Base-by-base conservation (phyloP, 495 filamentous ascomycete genomes). In the Penicillium bialowiezense region DNA sequence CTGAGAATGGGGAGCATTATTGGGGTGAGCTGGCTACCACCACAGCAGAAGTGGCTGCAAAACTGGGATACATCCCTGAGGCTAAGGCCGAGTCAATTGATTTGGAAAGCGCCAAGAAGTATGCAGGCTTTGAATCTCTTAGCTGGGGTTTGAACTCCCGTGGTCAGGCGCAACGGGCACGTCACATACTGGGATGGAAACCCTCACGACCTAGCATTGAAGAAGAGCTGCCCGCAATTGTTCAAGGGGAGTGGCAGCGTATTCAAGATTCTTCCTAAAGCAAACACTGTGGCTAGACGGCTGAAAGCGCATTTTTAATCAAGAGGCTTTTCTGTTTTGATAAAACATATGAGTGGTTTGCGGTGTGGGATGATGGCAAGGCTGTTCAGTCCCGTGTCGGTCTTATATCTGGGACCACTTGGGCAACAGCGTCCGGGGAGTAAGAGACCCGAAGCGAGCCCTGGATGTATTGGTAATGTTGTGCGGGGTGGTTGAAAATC, bases 1-100 rank as follows among this genome's bases (percentile, higher is more conserved):
- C 76, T 20, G 83, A 88, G 66, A 84, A 83, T 52, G 87, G 82
- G 6, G 71, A 83, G 57, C 82, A 86, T 58, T 63, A 66, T 37
- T 92, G 86, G 87, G 82, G 79, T 10, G 76, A 88, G 3, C 49
- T 90, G 17, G 66, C 83, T 3, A 64, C 67, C 45, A 52, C 63
- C 26, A 71, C 90, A 41, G 86, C 78, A 2, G 64, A 78, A 23
- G 74, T 74, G 56, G 83, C 82, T 5, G 62, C 75, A 9, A 76
- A 80, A 53, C 74, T 80, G 60, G 82, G 84, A 0, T 79, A 81
- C 35, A 67, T 90, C 17, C 67, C 81, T 7, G 67, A 74, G 24
- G 69, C 77, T 0, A 73, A 73, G 38, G 71, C 83, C 5, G 51
- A 65, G 31, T 18, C 41, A 6, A 52, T 64, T 15, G 52, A 57